A percentile compares a stretch with the other conserved stretches of the same genome.
Conservation (phyloP, 192 early-diverging fungal genomes). For the Linnemannia zychae region DNA sequence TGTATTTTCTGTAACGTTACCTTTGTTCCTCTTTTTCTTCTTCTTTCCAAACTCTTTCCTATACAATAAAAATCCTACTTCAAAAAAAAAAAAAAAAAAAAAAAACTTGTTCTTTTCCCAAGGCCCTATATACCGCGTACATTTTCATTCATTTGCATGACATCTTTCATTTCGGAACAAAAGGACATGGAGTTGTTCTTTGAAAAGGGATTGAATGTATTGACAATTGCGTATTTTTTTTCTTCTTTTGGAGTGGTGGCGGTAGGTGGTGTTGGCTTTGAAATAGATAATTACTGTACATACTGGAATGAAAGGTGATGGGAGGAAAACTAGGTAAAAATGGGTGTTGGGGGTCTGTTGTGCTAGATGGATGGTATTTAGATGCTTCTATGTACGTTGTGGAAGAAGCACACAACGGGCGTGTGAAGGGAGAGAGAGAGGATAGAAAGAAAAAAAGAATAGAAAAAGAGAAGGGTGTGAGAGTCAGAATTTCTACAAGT, state of each 20-base stretch:
- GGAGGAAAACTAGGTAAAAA: not conserved
- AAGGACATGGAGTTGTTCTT: no score
- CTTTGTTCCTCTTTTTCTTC: not conserved
- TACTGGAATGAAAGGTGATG: not conserved
- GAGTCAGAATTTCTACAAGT: not conserved
- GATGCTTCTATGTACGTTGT: not conserved
- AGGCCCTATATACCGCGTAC: no score
- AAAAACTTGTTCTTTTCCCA: no score
- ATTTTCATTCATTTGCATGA: no score
- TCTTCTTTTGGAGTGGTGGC: no score
- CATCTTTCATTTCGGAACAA: no score
- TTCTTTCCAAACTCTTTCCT: not conserved
- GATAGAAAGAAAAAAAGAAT: not conserved
- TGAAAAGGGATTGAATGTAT: no score
- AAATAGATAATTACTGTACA: no score
- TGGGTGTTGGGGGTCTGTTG: not conserved
- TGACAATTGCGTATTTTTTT: no score
- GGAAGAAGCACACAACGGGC: not conserved
- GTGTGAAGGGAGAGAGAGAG: not conserved
- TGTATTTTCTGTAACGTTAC: slow-evolving; percentile 8
- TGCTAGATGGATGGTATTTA: not conserved
- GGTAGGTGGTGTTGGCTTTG: no score
- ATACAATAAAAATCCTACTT: not conserved
- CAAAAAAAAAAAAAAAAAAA: not conserved
- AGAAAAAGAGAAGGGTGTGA: not conserved